phyloP scores from a whole-genome alignment of 148 eudicot genomes.

The Fagopyrum tataricum region DNA sequence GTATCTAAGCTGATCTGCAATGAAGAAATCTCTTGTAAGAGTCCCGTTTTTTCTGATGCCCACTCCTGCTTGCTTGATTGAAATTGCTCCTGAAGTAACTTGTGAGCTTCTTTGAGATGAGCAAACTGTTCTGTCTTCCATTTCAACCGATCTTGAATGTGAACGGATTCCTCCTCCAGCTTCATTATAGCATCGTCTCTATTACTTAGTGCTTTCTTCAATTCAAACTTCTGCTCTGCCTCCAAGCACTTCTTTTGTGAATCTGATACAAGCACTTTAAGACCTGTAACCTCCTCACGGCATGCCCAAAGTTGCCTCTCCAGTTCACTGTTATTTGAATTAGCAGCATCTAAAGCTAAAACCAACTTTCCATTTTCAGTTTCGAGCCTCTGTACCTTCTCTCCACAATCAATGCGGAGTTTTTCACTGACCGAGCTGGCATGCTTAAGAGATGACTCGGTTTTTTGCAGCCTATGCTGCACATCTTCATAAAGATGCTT shows the following conservation, averaged over 20 bases:
- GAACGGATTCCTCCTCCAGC: slow-evolving; percentile 51
- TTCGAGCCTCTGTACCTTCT: slow-evolving; percentile 46
- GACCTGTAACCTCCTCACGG: slow-evolving; percentile 38
- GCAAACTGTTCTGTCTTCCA: slow-evolving; percentile 76
- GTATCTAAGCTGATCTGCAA: slow-evolving; percentile 56
- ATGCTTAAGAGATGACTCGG: slow-evolving; percentile 38
- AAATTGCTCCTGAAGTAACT: slow-evolving; percentile 45
- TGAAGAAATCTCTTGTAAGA: slow-evolving; percentile 44
- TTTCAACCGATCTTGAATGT: slow-evolving; percentile 48
- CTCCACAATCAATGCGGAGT: slow-evolving; percentile 36
- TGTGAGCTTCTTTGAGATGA: slow-evolving; percentile 77
- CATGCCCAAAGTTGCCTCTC: slow-evolving; percentile 33
- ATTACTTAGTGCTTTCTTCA: slow-evolving; percentile 31
- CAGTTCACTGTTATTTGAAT: slow-evolving; percentile 27
- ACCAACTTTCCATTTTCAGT: slow-evolving; percentile 47
- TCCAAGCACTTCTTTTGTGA: slow-evolving; percentile 38
- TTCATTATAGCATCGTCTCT: slow-evolving; percentile 46
- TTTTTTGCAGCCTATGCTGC: slow-evolving; percentile 35
- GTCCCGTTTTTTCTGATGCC: slow-evolving; percentile 44
- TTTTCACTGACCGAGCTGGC: slow-evolving; percentile 45
- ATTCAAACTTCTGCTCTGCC: slow-evolving; percentile 34
- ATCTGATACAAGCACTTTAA: slow-evolving; percentile 37
- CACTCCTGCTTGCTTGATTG: slow-evolving; percentile 45
- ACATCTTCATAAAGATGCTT: slow-evolving; percentile 47
- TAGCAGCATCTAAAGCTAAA: slow-evolving; percentile 53